phyloP scores from a whole-genome alignment of 1,284 basidiomycete genomes.

The Cutaneotrichosporon sp. region DNA sequence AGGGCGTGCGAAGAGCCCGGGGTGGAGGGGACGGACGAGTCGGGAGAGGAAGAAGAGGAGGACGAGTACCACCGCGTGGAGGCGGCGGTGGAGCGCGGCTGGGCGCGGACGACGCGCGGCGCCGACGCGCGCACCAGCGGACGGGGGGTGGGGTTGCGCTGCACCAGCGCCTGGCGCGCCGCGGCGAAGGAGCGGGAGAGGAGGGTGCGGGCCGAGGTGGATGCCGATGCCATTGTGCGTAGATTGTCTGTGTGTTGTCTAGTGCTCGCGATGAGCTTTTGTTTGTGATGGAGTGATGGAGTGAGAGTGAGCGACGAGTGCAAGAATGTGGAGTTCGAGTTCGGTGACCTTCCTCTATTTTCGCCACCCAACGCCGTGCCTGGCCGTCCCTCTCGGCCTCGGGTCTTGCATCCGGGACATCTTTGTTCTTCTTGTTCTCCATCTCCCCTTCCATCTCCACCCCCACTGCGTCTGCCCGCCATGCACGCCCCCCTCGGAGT shows the following conservation, averaged over 20 bases:
- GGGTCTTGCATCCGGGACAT: neutral
- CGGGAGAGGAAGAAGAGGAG: no score
- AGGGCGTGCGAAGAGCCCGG: constrained; percentile 4
- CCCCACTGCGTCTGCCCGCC: neutral
- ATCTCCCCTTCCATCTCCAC: neutral
- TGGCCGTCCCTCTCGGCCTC: neutral
- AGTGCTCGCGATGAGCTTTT: neutral
- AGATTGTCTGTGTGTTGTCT: neutral
- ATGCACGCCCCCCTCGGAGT: constrained; percentile 51
- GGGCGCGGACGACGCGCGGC: neutral
- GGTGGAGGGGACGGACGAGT: constrained; percentile 2
- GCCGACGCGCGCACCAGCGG: neutral
- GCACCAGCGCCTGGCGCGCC: neutral
- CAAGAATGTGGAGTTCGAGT: neutral
- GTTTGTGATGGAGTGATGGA: neutral
- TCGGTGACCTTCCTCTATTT: neutral
- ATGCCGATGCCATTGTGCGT: neutral
- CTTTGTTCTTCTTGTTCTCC: neutral
- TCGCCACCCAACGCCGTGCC: constrained; percentile 14
- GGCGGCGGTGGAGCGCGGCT: neutral
- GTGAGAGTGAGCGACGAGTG: neutral
- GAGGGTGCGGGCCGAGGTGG: neutral
- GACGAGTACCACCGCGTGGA: constrained; percentile 9
- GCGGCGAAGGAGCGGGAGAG: constrained; percentile 6
- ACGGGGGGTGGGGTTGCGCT: neutral